These are phyloP conservation scores for Claviceps sp. DNA, from an alignment of 2,329 filamentous ascomycete species.

Conservation along the genomic window DNA sequence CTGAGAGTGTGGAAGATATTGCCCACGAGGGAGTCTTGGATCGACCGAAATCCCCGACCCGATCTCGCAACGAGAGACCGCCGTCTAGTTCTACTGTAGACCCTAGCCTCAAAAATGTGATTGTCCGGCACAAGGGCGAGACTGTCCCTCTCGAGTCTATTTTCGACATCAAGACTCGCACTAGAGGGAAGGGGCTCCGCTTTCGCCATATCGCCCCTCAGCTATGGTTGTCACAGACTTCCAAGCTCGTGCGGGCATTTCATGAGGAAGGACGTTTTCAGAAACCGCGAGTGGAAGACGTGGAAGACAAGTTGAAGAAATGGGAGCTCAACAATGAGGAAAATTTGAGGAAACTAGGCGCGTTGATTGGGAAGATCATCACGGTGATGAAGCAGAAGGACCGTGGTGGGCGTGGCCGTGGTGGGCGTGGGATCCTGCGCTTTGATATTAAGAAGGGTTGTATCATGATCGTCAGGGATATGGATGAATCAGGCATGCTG, in stretches of 20 bases:
- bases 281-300: slow-evolving; percentile 17
- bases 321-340: slow-evolving; percentile 23
- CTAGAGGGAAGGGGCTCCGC: slow-evolving; percentile 18
- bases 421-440: neutral
- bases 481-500: neutral
- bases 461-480: neutral
- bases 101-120: slow-evolving; percentile 14
- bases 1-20: no score
- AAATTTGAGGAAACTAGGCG: slow-evolving; percentile 18
- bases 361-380: slow-evolving; percentile 15
- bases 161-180: slow-evolving; percentile 32
- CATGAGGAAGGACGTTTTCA: slow-evolving; percentile 23
- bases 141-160: slow-evolving; percentile 21
- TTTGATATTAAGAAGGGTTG: neutral
- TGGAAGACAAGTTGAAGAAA: slow-evolving; percentile 15
- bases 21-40: slow-evolving; percentile 8
- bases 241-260: slow-evolving; percentile 31
- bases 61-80: slow-evolving; percentile 4
- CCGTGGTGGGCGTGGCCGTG: neutral
- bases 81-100: slow-evolving; percentile 1
- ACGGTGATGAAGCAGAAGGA: neutral
- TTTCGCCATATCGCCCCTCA: slow-evolving; percentile 24
- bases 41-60: slow-evolving; percentile 14
- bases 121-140: slow-evolving; percentile 18
- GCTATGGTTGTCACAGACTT: slow-evolving; percentile 33